phyloP scores from a whole-genome alignment of 495 filamentous ascomycete species.

The Penicillium lagena region DNA sequence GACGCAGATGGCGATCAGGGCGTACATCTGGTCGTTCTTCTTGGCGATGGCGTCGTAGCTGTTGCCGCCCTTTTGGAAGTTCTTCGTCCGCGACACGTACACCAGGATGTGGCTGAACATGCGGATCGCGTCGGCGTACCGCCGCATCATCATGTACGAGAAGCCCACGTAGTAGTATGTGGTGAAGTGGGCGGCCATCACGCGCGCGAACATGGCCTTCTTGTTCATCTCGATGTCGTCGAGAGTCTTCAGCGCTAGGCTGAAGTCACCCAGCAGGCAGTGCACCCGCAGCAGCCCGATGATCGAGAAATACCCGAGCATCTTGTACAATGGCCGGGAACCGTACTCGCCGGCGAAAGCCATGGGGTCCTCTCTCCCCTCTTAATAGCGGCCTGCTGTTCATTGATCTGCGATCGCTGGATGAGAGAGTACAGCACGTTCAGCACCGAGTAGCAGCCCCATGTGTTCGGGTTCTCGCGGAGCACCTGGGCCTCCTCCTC shows the following conservation, averaged over 20 bases:
- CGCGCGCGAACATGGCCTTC: conserved; percentile 99
- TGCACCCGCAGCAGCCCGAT: conserved; percentile 95
- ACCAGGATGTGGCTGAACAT: conserved; percentile 99
- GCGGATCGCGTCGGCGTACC: conserved; percentile 97
- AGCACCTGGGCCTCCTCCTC: conserved; percentile 86
- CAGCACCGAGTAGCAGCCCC: conserved; percentile 98
- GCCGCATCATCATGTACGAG: conserved; percentile 99
- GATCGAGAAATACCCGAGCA: conserved; percentile 99
- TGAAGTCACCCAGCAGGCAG: conserved; percentile 95
- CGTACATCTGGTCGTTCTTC: conserved; percentile 99
- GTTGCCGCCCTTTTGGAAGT: conserved; percentile 94
- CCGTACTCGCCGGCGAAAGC: conserved; percentile 92
- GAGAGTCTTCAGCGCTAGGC: conserved; percentile 93
- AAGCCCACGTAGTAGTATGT: conserved; percentile 99
- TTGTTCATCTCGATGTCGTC: conserved; percentile 99
- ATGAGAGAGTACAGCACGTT: conserved; percentile 99
- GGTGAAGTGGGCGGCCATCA: conserved; percentile 99
- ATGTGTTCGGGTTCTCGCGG: conserved; percentile 94
- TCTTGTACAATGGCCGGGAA: conserved; percentile 84
- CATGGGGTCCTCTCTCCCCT: conserved; percentile 83
- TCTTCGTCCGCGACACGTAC: conserved; percentile 98
- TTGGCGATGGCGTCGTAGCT: conserved; percentile 97
- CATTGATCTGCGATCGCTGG: conserved; percentile 93
- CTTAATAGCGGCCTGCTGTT: conserved; percentile 93
- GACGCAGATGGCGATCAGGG: conserved; percentile 96